phyloP scores from a whole-genome alignment of 306 rosid genomes.

The Gastrolobium bilobum region DNA sequence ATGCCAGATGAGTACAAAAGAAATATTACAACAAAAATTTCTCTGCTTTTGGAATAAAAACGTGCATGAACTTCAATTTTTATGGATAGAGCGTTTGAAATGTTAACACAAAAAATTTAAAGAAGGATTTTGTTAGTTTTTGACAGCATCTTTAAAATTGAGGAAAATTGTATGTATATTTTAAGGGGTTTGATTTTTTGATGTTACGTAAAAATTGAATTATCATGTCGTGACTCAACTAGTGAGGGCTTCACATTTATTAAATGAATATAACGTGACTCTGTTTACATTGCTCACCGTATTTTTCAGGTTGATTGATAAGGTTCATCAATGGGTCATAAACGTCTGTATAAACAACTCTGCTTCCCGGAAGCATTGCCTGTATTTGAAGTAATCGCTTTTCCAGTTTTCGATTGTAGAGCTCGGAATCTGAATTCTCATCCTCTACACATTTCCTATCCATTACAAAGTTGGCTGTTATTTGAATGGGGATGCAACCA shows the following conservation, averaged over 20 bases:
- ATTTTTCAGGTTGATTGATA: constrained; percentile 58
- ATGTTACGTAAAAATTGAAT: too few relatives aligned
- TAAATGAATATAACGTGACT: too few relatives aligned
- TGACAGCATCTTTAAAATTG: not conserved
- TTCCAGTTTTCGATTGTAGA: constrained; percentile 57
- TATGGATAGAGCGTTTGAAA: too few relatives aligned
- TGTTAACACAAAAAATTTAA: too few relatives aligned
- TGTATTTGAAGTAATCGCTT: constrained; percentile 45
- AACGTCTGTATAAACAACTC: constrained; percentile 48
- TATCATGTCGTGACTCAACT: too few relatives aligned
- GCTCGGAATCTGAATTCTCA: constrained; percentile 59
- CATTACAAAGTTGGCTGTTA: constrained; percentile 32
- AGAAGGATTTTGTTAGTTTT: not conserved
- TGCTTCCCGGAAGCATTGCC: constrained; percentile 58
- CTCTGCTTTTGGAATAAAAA: not conserved
- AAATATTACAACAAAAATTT: not conserved
- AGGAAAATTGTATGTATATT: not conserved
- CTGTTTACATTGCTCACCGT: constrained; percentile 46
- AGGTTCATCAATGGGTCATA: constrained; percentile 52
- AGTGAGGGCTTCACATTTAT: too few relatives aligned
- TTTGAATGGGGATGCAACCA: constrained; percentile 72
- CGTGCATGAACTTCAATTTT: too few relatives aligned
- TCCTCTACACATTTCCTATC: constrained; percentile 46
- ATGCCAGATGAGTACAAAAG: not conserved
- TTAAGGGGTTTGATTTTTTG: too few relatives aligned